phyloP scores from a whole-genome alignment of 2,329 filamentous ascomycete species.

The Eurotiales sp. region DNA sequence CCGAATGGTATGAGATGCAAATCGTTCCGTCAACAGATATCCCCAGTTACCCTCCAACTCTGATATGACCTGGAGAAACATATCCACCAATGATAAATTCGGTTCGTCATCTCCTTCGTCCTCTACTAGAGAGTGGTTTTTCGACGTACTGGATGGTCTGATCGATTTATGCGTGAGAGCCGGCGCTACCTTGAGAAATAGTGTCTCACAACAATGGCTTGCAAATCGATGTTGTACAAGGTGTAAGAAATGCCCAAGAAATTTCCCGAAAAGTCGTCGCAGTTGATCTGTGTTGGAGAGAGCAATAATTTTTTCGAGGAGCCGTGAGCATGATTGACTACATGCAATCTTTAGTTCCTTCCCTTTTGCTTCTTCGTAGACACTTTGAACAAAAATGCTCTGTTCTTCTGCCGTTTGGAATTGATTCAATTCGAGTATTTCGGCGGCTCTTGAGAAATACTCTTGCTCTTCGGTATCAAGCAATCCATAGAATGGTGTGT shows the following conservation, averaged over 20 bases:
- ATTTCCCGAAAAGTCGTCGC: constrained; percentile 80
- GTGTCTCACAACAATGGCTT: constrained; percentile 91
- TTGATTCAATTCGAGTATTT: constrained; percentile 83
- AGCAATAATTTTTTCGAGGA: constrained; percentile 88
- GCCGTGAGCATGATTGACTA: constrained; percentile 88
- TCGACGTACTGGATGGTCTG: constrained; percentile 38
- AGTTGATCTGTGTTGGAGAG: constrained; percentile 75
- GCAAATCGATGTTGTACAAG: constrained; percentile 94
- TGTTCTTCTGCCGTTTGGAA: constrained; percentile 74
- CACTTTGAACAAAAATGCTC: constrained; percentile 68
- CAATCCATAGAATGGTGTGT: constrained; percentile 85
- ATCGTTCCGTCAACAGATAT: constrained; percentile 79
- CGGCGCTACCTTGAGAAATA: constrained; percentile 80
- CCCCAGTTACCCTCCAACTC: constrained; percentile 84
- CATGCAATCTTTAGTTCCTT: constrained; percentile 96
- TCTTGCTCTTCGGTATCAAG: constrained; percentile 91
- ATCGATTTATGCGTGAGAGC: constrained; percentile 69
- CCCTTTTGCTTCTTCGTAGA: constrained; percentile 79
- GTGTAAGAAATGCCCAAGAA: constrained; percentile 80
- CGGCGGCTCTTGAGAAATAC: constrained; percentile 87
- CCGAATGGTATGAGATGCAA: constrained; percentile 85
- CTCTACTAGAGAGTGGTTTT: constrained; percentile 41
- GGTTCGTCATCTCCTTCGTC: constrained; percentile 44
- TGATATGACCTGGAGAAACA: constrained; percentile 78
- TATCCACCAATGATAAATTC: constrained; percentile 69